Base-by-base conservation (phyloP, 805 yeast species). In the Blastobotrys chiropterorum region DNA sequence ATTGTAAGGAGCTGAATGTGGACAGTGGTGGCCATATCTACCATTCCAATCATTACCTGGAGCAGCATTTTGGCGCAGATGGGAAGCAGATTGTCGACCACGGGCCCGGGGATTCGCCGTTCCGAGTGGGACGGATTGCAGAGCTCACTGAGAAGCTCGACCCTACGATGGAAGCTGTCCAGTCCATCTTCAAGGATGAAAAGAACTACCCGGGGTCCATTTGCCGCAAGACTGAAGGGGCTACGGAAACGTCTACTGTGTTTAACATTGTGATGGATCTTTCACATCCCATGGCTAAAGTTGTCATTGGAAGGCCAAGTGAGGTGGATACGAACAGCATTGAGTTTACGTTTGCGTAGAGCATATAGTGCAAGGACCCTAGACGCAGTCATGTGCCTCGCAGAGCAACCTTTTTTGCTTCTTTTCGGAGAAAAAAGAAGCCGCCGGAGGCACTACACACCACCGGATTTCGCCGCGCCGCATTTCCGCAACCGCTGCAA, bases 251-350 rank as follows among this genome's bases (percentile, higher is more conserved):
- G 17, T 46, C 54, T 16, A 62, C 66, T 2, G 52, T 62, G 39
- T 62, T 62, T 53, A 57, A 61, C 22, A 62, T 62, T 22, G 58
- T 58, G 38, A 62, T 62, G 66, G 62, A 62, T 42, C 51, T 62
- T 38, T 52, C 48, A 11, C 50, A 44, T 21, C 53, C 42, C 17
- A 41, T 26, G 15, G 66, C 62, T 22, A 48, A 53, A 52, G 56
- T 62, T 1, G 42, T 43, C 13, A 55, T 61, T n/a, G 66, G 66
- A 3, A 46, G 64, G 5, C 66, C 66, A 1, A 46, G 39, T 26
- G 54, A 53, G 4, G 52, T 49, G 3, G 40, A 48, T 2, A 8
- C 13, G 13, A 14, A 14, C 8, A 3, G 31, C 3, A 6, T 48
- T 16, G 34, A 14, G 15, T 44, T 52, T 19, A 21, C 44, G 8